Conservation (phyloP, 176 grass and related monocot species). For the Musa beccarii region DNA sequence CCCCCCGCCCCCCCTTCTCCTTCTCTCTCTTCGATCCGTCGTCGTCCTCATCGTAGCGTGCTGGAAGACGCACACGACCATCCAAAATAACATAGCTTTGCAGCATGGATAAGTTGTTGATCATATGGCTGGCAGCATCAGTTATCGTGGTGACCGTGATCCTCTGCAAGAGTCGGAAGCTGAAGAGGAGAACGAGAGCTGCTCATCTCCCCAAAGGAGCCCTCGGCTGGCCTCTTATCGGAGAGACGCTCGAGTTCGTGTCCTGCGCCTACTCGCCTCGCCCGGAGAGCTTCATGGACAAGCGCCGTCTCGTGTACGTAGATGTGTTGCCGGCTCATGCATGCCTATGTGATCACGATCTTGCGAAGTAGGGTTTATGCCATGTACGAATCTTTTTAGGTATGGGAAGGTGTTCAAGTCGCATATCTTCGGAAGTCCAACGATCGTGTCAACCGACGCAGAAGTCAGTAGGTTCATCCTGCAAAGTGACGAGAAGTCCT, state of each 20-base stretch:
- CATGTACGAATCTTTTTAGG: constrained; percentile 24
- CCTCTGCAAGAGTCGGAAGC: not conserved
- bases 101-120: too few relatives aligned
- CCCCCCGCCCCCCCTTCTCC: too few relatives aligned
- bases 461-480: constrained; percentile 70
- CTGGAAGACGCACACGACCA: too few relatives aligned
- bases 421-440: constrained; percentile 71
- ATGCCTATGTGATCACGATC: not conserved
- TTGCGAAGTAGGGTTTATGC: not conserved
- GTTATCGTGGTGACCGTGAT: not conserved
- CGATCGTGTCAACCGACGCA: constrained; percentile 72
- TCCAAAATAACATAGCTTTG: too few relatives aligned
- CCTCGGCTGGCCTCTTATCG: constrained; percentile 81
- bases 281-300: constrained; percentile 86
- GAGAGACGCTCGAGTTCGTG: constrained; percentile 92
- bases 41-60: not conserved
- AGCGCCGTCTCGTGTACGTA: constrained; percentile 59
- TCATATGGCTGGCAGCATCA: too few relatives aligned
- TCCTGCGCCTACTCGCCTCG: constrained; percentile 77
- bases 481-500: constrained; percentile 65
- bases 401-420: constrained; percentile 90
- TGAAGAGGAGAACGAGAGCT: not conserved
- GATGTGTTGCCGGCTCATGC: not conserved
- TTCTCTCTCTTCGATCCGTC: not conserved
- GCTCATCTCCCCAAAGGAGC: constrained; percentile 54